Conservation (phyloP, 768 basidiomycete species). For the Coprinellus aureogranulatus region DNA sequence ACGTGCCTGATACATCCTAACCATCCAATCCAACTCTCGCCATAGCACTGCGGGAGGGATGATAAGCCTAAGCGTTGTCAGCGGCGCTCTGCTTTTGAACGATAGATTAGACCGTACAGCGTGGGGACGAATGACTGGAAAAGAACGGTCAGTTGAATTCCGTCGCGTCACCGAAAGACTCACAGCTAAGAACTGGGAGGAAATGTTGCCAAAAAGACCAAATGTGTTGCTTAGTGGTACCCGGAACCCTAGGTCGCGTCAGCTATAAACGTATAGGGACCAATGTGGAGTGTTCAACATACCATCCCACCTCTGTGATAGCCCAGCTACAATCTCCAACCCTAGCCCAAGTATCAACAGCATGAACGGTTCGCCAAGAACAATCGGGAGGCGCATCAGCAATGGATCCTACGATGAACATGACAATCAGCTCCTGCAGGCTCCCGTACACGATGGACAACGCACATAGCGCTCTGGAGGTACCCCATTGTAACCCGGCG, state of each 20-base stretch:
- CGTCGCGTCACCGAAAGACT: not conserved
- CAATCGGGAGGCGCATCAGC: constrained; percentile 33
- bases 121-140: constrained; percentile 61
- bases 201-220: constrained; percentile 49
- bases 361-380: constrained; percentile 36
- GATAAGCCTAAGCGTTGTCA: constrained; percentile 32
- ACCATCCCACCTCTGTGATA: constrained; percentile 47
- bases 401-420: constrained; percentile 31
- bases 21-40: constrained; percentile 50
- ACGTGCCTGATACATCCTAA: constrained; percentile 59
- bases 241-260: constrained; percentile 44
- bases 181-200: constrained; percentile 46
- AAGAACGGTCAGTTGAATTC: not conserved
- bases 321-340: constrained; percentile 42
- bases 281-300: constrained; percentile 10
- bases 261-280: not conserved
- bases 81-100: not conserved
- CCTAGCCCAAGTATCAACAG: constrained; percentile 48
- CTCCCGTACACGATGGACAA: not conserved
- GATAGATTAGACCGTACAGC: constrained; percentile 27
- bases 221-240: constrained; percentile 52
- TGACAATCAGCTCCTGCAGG: not conserved
- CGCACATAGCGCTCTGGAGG: constrained; percentile 43
- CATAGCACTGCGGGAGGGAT: constrained; percentile 51
- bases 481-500: constrained; percentile 30